Conservation (phyloP, 2,329 filamentous ascomycete genomes). For the Aureobasidium melanogenum region DNA sequence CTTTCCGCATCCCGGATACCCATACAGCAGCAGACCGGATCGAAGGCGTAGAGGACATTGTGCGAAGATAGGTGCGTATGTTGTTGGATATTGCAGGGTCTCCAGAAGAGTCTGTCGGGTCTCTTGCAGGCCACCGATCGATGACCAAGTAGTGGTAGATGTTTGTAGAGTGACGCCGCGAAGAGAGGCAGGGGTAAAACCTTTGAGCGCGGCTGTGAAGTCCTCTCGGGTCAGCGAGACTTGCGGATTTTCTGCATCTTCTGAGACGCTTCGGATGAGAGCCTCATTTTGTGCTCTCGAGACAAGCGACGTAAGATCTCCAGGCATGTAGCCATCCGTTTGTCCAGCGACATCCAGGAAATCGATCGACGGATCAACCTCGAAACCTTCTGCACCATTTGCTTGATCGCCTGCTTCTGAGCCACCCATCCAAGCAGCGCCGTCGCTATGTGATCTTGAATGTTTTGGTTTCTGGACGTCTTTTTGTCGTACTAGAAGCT, state of each 20-base stretch:
- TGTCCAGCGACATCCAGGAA: conserved; percentile 87
- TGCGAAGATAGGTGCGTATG: conserved; percentile 94
- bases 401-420: conserved; percentile 37
- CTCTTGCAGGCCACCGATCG: conserved; percentile 78
- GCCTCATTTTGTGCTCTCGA: conserved; percentile 85
- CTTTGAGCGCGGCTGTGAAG: conserved; percentile 76
- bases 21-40: conserved; percentile 86
- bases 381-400: conserved; percentile 50
- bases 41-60: conserved; percentile 91
- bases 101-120: conserved; percentile 89
- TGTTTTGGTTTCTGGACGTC: neutral
- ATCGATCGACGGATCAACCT: conserved; percentile 69
- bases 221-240: conserved; percentile 64
- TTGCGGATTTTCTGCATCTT: conserved; percentile 28
- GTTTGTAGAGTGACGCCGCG: conserved; percentile 91
- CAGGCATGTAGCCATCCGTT: conserved; percentile 97
- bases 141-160: conserved; percentile 84
- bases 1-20: conserved; percentile 93
- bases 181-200: conserved; percentile 89
- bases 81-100: conserved; percentile 93
- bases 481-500: conserved; percentile 59
- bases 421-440: conserved; percentile 62
- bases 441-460: conserved; percentile 9
- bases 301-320: conserved; percentile 78
- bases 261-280: conserved; percentile 68